phyloP scores from a whole-genome alignment of 768 basidiomycete genomes.

The Termitomyces sp. region DNA sequence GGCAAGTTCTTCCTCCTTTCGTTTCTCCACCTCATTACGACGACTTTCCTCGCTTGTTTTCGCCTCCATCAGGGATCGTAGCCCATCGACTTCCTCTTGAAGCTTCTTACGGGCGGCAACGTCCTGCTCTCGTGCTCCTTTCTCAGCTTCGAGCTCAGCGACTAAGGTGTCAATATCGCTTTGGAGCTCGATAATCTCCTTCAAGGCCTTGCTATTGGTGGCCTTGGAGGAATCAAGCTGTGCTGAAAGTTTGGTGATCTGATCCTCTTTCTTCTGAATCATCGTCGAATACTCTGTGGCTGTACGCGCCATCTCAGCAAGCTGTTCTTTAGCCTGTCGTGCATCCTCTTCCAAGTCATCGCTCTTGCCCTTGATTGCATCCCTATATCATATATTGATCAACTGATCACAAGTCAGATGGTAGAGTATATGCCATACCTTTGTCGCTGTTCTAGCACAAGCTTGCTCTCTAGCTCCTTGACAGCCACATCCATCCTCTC shows the following conservation, averaged over 20 bases:
- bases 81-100: constrained; percentile 79
- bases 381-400: constrained; percentile 37
- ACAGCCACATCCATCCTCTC: constrained; percentile 65
- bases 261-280: constrained; percentile 74
- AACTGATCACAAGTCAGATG: background rate
- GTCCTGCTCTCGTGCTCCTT: constrained; percentile 43
- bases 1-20: constrained; percentile 79
- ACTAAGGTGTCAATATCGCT: constrained; percentile 62
- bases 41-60: constrained; percentile 85
- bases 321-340: constrained; percentile 69
- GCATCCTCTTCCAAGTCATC: constrained; percentile 63
- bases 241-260: constrained; percentile 47
- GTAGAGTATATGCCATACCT: constrained; percentile 33
- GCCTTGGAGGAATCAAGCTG: constrained; percentile 50
- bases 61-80: constrained; percentile 77
- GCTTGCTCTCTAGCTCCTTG: constrained; percentile 66
- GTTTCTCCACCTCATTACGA: constrained; percentile 78
- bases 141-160: constrained; percentile 57
- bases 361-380: constrained; percentile 52
- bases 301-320: constrained; percentile 72
- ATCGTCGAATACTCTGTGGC: constrained; percentile 70
- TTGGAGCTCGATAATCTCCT: constrained; percentile 65
- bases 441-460: constrained; percentile 58
- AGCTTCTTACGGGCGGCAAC: constrained; percentile 52
- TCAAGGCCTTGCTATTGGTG: constrained; percentile 49